Percentiles rank a stretch among this genome's conserved stretches.
Evolutionary conservation across 2,329 filamentous ascomycete species (phyloP).

Genomic region (Paramyrothecium roridum): DNA sequence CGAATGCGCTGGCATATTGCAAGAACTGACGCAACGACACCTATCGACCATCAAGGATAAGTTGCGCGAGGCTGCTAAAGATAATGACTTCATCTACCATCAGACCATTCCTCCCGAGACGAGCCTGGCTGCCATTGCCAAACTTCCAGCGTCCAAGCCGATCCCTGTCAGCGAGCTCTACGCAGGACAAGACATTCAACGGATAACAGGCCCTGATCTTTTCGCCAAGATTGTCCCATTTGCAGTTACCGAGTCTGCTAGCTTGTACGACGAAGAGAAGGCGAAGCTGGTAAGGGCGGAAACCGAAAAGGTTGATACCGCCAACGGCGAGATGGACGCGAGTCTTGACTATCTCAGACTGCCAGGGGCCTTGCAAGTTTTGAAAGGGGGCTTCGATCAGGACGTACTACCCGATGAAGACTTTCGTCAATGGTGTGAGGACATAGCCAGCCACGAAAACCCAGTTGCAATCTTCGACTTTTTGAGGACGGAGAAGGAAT

Average conservation of each 20-base stretch:
- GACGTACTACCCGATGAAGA: conserved; percentile 86
- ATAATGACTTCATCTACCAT: conserved; percentile 99
- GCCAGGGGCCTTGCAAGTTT: conserved; percentile 81
- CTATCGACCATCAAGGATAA: conserved; percentile 77
- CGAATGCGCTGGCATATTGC: conserved; percentile 70
- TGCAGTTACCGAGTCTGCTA: conserved; percentile 93
- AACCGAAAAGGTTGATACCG: conserved; percentile 86
- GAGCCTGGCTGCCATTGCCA: conserved; percentile 75
- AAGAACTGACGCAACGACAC: conserved; percentile 84
- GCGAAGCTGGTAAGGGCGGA: conserved; percentile 92
- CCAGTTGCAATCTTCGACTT: conserved; percentile 77
- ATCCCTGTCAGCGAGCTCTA: conserved; percentile 97
- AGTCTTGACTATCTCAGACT: conserved; percentile 91
- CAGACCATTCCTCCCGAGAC: conserved; percentile 86
- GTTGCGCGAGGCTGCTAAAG: conserved; percentile 72
- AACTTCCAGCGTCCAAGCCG: conserved; percentile 91
- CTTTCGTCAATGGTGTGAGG: conserved; percentile 90
- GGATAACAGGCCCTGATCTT: conserved; percentile 94
- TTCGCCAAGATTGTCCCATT: conserved; percentile 97
- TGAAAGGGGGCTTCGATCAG: conserved; percentile 91
- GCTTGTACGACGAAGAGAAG: conserved; percentile 97
- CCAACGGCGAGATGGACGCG: conserved; percentile 93
- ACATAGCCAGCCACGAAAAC: conserved; percentile 80
- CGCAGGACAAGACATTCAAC: conserved; percentile 92
- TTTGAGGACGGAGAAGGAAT: conserved; percentile 72